Evolutionary conservation across 2,329 filamentous ascomycete species (phyloP).

Genomic region (Daldinia eschscholtzii): DNA sequence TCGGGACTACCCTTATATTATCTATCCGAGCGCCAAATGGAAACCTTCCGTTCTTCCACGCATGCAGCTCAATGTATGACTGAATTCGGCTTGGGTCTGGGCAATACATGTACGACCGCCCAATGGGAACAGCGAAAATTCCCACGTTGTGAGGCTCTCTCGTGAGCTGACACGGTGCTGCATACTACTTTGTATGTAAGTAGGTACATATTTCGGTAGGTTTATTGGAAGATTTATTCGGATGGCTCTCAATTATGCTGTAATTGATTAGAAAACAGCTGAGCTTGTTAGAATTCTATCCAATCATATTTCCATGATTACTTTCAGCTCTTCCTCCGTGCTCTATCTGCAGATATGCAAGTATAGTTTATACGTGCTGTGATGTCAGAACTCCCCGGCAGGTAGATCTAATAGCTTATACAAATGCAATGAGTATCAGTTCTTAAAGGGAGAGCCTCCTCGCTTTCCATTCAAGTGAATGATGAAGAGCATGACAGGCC

Average conservation of each 20-base stretch:
- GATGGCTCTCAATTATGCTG: neutral
- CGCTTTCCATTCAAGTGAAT: conserved; percentile 11
- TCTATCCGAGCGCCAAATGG: conserved; percentile 5
- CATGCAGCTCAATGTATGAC: conserved; percentile 13
- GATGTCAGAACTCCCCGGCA: conserved; percentile 15
- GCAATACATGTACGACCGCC: conserved; percentile 11
- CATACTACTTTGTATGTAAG: neutral
- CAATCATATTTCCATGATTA: conserved; percentile 40
- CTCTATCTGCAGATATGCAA: conserved; percentile 9
- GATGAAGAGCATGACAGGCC: neutral
- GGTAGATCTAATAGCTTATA: conserved; percentile 11
- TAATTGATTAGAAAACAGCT: neutral
- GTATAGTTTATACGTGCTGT: conserved; percentile 5
- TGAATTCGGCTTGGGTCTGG: conserved; percentile 1
- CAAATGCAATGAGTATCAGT: neutral
- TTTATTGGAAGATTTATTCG: conserved; percentile 19
- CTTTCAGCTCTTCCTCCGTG: conserved; percentile 21
- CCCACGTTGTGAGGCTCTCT: conserved; percentile 42
- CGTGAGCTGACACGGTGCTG: neutral
- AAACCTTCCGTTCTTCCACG: conserved; percentile 21
- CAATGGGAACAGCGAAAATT: conserved; percentile 27
- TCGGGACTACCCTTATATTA: neutral
- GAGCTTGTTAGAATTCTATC: conserved; percentile 18
- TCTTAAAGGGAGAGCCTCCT: neutral
- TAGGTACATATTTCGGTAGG: neutral